Percentiles rank a stretch among this genome's conserved stretches.
Evolutionary conservation across 2,329 filamentous ascomycete genomes (phyloP).

Genomic region (Clonostachys rosea): DNA sequence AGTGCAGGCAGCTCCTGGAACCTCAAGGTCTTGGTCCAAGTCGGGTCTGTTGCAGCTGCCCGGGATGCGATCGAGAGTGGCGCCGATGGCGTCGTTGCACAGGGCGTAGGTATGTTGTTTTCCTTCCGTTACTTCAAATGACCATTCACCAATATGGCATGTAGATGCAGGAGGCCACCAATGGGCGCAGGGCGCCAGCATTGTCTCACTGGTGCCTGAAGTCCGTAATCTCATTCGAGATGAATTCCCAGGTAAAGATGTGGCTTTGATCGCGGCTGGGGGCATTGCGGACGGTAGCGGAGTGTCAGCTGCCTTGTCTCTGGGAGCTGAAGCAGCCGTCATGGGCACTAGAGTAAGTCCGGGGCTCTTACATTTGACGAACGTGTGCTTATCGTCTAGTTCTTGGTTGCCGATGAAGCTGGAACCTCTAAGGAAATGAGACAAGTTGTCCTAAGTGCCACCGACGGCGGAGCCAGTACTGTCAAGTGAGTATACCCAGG

Average conservation of each 20-base stretch:
- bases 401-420: slow-evolving; percentile 37
- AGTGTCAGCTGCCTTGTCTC: slow-evolving; percentile 46
- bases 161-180: slow-evolving; percentile 59
- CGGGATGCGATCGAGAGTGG: slow-evolving; percentile 38
- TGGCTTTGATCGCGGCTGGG: slow-evolving; percentile 50
- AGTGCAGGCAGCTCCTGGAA: slow-evolving; percentile 9
- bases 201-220: slow-evolving; percentile 55
- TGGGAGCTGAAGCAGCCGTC: slow-evolving; percentile 39
- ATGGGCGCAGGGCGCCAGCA: slow-evolving; percentile 44
- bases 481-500: slow-evolving; percentile 28
- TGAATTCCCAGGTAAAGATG: slow-evolving; percentile 23
- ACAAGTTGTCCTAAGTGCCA: slow-evolving; percentile 29
- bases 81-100: slow-evolving; percentile 55
- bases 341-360: slow-evolving; percentile 34
- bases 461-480: slow-evolving; percentile 37
- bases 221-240: slow-evolving; percentile 38
- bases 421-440: slow-evolving; percentile 32
- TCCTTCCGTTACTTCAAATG: too few relatives aligned
- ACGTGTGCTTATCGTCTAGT: slow-evolving; percentile 16
- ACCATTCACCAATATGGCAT: too few relatives aligned
- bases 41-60: slow-evolving; percentile 55
- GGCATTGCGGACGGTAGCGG: slow-evolving; percentile 54
- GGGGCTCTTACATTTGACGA: neutral
- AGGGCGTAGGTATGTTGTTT: slow-evolving; percentile 39
- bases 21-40: slow-evolving; percentile 54